Percentiles rank a stretch among this genome's conserved stretches.
Conservation (phyloP, 2,329 filamentous ascomycete genomes). For the Colletotrichum costaricense region DNA sequence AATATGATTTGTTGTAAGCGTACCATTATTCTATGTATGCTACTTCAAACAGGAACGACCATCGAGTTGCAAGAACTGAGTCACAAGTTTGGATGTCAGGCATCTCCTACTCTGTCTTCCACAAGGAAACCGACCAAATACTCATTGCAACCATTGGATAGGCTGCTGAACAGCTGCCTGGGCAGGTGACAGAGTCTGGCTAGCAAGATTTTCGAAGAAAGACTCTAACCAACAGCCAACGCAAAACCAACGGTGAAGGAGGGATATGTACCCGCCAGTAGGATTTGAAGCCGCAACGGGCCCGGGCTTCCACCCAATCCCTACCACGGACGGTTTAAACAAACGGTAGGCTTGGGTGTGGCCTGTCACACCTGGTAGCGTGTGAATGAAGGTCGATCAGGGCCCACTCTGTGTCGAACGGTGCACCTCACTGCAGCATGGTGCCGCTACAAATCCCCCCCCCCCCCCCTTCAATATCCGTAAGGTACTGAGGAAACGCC, state of each 20-base stretch:
- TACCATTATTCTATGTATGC: not conserved
- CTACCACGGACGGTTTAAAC: not conserved
- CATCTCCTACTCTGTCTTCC: not conserved
- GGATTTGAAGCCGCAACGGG: conserved; percentile 19
- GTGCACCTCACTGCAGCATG: not conserved
- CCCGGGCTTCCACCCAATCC: not conserved
- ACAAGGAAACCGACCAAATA: not conserved
- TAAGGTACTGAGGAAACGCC: conserved; percentile 7
- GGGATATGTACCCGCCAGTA: conserved; percentile 22
- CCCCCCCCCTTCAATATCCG: not conserved
- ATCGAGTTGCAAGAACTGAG: not conserved
- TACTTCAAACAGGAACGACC: not conserved
- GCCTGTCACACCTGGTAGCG: conserved; percentile 13
- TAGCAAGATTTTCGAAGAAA: not conserved
- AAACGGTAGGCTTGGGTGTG: conserved; percentile 13
- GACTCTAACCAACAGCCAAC: conserved; percentile 4
- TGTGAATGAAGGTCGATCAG: conserved; percentile 14
- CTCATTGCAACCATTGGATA: not conserved
- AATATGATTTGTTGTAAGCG: not conserved
- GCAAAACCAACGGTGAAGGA: conserved; percentile 12
- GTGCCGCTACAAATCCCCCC: not conserved
- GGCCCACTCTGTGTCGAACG: not conserved
- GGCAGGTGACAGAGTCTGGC: not conserved
- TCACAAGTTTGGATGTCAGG: not conserved
- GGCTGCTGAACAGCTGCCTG: not conserved